These are phyloP conservation scores for Piromyces finnis DNA, from an alignment of 192 early-diverging fungal genomes.

Conservation along the genomic window DNA sequence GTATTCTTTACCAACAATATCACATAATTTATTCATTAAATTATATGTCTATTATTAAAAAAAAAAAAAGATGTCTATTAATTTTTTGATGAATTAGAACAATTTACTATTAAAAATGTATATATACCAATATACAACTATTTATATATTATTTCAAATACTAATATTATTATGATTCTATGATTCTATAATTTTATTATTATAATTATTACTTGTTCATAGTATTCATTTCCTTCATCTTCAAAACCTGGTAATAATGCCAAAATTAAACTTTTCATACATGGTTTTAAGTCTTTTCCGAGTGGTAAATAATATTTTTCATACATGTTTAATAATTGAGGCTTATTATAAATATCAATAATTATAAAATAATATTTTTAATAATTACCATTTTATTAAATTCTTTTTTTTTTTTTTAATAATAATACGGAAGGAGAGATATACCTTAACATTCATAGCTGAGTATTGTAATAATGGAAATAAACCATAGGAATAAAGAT, in stretches of 20 bases:
- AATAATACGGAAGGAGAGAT: too few relatives aligned
- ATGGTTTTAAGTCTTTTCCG: constrained; percentile 43
- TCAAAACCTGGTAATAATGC: constrained; percentile 71
- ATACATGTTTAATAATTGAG: constrained; percentile 60
- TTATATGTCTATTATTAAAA: constrained; percentile 13
- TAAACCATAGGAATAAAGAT: constrained; percentile 72
- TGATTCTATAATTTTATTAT: too few relatives aligned
- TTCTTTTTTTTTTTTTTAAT: too few relatives aligned
- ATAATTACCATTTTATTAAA: too few relatives aligned
- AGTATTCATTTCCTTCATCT: constrained; percentile 73
- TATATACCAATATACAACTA: too few relatives aligned
- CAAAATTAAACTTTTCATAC: constrained; percentile 59
- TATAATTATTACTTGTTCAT: constrained; percentile 36
- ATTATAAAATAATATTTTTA: too few relatives aligned
- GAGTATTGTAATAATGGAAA: constrained; percentile 82
- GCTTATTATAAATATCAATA: too few relatives aligned
- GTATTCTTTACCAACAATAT: constrained; percentile 48
- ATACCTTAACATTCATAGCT: constrained; percentile 57
- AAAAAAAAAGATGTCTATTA: too few relatives aligned
- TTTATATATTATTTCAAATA: too few relatives aligned
- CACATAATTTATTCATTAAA: constrained; percentile 45
- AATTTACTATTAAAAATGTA: too few relatives aligned
- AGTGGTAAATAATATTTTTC: constrained; percentile 60
- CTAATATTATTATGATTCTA: too few relatives aligned
- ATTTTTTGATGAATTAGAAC: too few relatives aligned